Evolutionary conservation across 495 filamentous ascomycete species (phyloP), one percentile per base, ranked within the genome.

Genomic region (Lasiosphaeris hirsuta): DNA sequence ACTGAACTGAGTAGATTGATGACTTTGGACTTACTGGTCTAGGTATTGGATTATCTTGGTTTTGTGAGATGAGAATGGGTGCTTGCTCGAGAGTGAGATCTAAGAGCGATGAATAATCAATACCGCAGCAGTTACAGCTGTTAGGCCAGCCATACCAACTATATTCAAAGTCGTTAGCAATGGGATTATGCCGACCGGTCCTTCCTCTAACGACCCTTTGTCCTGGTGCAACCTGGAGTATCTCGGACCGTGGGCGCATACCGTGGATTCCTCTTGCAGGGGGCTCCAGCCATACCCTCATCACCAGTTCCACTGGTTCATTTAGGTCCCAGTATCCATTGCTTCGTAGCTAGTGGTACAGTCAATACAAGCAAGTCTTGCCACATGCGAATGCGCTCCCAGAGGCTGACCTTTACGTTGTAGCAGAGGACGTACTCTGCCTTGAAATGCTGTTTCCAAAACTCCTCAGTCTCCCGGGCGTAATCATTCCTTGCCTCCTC

Each of bases 251-350:
- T 13, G 18, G n/a, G 40, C 42, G 23, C 42, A n/a, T 45, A 45
- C 42, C 42, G n/a, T 45, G 42, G 23, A 45, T 45, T 3, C 42
- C 42, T 19, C 23, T 45, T 10, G 42, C 42, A 8, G 42, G 42
- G 5, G 42, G 42, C 7, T 45, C 42, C 23, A 45, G 17, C 42
- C 42, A 45, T 3, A 14, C 42, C 42, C 42, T 45, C 42, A 19
- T 19, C 3, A 19, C 42, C 7, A 17, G 8, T 9, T 45, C 10
- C 42, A 45, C 42, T 19, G 42, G 42, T 19, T 45, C 42, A 45
- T 45, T 45, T 5, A 19, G 42, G 23, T 45, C 42, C 42, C 42
- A 45, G 42, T 45, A 45, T 8, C 42, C 42, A 45, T 45, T 45
- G 6, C 42, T 45, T n/a, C 42, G 9, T 19, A 45, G 42, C 42